Percentiles rank a stretch among this genome's conserved stretches.
Conservation (phyloP, 352 stramenopile species). For the Globisporangium ultimum region DNA sequence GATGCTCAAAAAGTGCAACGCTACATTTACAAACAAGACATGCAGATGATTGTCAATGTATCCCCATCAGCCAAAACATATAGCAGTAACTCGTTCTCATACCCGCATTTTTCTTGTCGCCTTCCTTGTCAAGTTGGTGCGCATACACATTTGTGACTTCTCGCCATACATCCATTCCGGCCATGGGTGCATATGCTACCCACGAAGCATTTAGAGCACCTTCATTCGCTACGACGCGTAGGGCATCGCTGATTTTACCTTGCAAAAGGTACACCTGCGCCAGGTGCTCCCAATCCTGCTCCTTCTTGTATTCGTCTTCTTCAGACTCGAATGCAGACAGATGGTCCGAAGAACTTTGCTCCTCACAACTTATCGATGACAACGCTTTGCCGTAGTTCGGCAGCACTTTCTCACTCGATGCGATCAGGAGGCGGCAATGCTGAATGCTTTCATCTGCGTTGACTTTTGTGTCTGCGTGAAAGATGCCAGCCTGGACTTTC, state of each 20-base stretch:
- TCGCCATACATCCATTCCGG: constrained; percentile 67
- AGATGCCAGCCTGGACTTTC: constrained; percentile 13
- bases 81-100: not conserved
- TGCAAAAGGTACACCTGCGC: constrained; percentile 49
- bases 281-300: constrained; percentile 48
- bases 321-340: constrained; percentile 11
- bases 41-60: not conserved
- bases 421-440: constrained; percentile 13
- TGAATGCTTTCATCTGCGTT: constrained; percentile 17
- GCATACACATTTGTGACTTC: constrained; percentile 66
- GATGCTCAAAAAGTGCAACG: constrained; percentile 56
- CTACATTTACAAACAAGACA: constrained; percentile 15
- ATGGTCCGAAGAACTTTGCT: not conserved
- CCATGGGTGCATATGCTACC: constrained; percentile 71
- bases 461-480: constrained; percentile 20
- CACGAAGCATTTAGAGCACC: constrained; percentile 38
- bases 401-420: not conserved
- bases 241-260: constrained; percentile 48
- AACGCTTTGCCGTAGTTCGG: not conserved
- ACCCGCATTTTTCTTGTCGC: constrained; percentile 51
- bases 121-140: constrained; percentile 36
- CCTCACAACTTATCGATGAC: not conserved
- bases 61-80: constrained; percentile 1
- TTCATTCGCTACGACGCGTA: constrained; percentile 55
- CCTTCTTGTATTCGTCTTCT: constrained; percentile 19